A percentile compares a stretch with the other conserved stretches of the same genome.
These are phyloP conservation scores for Penicillium diatomitis DNA, from an alignment of 495 filamentous ascomycete species.

Conservation along the genomic window DNA sequence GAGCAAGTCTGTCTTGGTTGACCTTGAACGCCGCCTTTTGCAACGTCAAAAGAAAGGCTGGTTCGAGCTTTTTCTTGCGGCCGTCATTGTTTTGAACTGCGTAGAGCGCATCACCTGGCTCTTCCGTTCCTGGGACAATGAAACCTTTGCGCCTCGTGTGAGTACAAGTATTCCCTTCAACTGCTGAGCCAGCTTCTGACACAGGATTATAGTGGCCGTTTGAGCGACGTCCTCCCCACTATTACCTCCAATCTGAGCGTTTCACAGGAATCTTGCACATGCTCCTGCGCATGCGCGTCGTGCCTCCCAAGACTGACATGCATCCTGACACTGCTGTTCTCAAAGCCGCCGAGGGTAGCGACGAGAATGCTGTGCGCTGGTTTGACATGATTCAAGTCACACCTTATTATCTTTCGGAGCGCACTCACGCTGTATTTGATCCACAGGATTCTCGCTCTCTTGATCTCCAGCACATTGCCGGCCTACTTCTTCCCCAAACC, in stretches of 20 bases:
- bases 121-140: constrained; percentile 64
- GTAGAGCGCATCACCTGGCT: constrained; percentile 80
- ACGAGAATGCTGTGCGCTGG: constrained; percentile 45
- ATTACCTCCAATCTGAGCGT: constrained; percentile 60
- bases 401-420: constrained; percentile 37
- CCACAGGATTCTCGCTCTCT: constrained; percentile 56
- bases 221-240: constrained; percentile 54
- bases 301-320: constrained; percentile 52
- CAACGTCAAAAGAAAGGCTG: constrained; percentile 61
- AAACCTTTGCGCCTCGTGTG: constrained; percentile 36
- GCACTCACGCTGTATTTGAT: constrained; percentile 45
- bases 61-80: constrained; percentile 68
- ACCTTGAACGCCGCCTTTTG: constrained; percentile 64
- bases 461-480: constrained; percentile 56
- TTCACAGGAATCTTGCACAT: constrained; percentile 66
- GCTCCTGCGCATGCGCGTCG: constrained; percentile 63
- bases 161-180: constrained; percentile 2
- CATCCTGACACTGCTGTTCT: constrained; percentile 46
- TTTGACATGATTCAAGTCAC: constrained; percentile 53
- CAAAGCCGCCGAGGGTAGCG: constrained; percentile 42
- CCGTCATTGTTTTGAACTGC: constrained; percentile 66
- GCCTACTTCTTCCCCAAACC: constrained; percentile 41
- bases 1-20: constrained; percentile 60
- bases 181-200: background rate
- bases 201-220: constrained; percentile 52